Percentiles rank a stretch among this genome's conserved stretches.
phyloP scores from a whole-genome alignment of 2,329 filamentous ascomycete species.

The Aureobasidium leucospermi region DNA sequence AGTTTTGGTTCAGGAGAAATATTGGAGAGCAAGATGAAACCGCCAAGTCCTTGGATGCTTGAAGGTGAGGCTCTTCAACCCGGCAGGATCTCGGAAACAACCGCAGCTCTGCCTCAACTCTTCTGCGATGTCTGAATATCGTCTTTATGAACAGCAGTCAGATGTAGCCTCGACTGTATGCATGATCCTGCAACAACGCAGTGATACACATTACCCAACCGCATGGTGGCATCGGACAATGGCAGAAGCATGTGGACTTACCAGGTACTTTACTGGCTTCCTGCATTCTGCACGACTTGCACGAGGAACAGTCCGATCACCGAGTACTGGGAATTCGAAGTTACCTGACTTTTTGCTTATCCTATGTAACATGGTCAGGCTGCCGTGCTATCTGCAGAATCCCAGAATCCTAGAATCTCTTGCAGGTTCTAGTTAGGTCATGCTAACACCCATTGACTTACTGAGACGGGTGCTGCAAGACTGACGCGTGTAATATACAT shows the following conservation, averaged over 20 bases:
- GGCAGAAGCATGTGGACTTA: background rate
- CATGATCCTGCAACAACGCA: background rate
- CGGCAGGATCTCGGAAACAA: background rate
- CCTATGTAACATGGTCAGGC: background rate
- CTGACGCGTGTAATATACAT: background rate
- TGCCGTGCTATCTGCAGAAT: background rate
- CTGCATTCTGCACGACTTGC: background rate
- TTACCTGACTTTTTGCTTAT: background rate
- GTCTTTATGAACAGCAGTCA: background rate
- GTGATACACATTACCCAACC: background rate
- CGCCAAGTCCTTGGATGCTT: background rate
- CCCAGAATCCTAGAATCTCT: no score
- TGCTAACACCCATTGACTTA: no score
- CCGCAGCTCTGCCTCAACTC: background rate
- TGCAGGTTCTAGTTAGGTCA: no score
- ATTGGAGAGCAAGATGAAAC: slow-evolving; percentile 2
- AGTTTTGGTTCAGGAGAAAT: background rate
- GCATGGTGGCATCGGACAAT: background rate
- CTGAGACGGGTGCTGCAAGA: background rate
- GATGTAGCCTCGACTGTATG: background rate
- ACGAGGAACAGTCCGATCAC: background rate
- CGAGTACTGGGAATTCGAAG: background rate
- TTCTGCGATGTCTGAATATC: background rate
- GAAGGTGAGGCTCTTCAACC: background rate
- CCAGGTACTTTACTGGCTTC: no score